Evolutionary conservation across 2,329 filamentous ascomycete genomes (phyloP).

Genomic region (Hymenoscyphus repandus): DNA sequence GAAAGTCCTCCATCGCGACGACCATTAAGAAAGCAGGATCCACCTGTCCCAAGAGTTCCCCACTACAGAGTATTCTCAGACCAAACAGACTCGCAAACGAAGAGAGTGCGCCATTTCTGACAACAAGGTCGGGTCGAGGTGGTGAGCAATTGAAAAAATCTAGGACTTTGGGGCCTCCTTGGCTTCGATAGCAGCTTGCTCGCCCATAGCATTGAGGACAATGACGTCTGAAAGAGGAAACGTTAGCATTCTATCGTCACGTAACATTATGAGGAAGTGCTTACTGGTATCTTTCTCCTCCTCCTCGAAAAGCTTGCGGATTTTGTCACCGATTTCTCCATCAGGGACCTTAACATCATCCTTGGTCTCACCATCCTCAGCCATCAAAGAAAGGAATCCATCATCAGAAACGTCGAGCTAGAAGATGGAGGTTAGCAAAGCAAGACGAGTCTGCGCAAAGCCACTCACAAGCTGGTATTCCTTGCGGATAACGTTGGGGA

Average conservation of each 20-base stretch:
- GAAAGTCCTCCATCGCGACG: constrained; percentile 38
- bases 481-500: constrained; percentile 84
- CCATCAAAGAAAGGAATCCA: constrained; percentile 91
- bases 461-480: constrained; percentile 89
- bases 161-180: constrained; percentile 72
- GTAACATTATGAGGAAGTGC: constrained; percentile 30
- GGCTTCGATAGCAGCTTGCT: constrained; percentile 85
- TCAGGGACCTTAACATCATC: constrained; percentile 94
- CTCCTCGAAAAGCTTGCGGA: constrained; percentile 69
- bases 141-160: constrained; percentile 13
- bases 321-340: constrained; percentile 81
- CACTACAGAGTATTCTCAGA: constrained; percentile 19
- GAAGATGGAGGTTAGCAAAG: neutral
- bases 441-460: neutral
- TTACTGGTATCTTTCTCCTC: constrained; percentile 94
- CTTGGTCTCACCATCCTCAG: constrained; percentile 79
- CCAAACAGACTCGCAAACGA: constrained; percentile 21
- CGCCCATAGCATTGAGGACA: constrained; percentile 92
- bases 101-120: constrained; percentile 25
- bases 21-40: constrained; percentile 36
- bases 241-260: neutral
- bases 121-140: constrained; percentile 28
- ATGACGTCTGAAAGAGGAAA: constrained; percentile 62
- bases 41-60: constrained; percentile 28
- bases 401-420: constrained; percentile 92